Base-by-base conservation (phyloP, 371 early-diverging fungal species). In the Coemansia sp. region DNA sequence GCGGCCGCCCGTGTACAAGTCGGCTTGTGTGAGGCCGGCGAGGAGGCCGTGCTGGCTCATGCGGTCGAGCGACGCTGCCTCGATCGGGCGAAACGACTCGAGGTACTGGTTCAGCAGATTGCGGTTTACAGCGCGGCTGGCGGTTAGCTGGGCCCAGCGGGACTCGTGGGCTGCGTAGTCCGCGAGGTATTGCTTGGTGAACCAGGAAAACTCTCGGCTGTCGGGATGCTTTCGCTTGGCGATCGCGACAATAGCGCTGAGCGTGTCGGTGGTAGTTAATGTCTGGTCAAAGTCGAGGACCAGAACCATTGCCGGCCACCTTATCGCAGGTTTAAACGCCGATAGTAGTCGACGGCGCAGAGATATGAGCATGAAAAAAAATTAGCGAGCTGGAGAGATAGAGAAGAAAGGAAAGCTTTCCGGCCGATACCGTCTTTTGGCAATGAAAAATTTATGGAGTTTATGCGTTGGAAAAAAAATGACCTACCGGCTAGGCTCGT, bases 281-380 rank as follows among this genome's bases (percentile, higher is more conserved):
- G 73, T 68, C 39, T 57, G 32, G 61, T 68, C 73, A 45, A 68
- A 67, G 30, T 68, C 68, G 8, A 68, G 13, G 0, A 61, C 64
- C 9, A 67, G 45, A 0, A 63, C 50, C 8, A 54, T 35, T 10
- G 36, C 10, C 4, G 36, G 42, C 38, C 47, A 40, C 26, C n/a
- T 20, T 9, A 32, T 6, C 11, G 36, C 40, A 9, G 34, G 41
- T 13, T 31, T 47, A 2, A 47, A 20, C 9, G 47, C 47, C 20
- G 47, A 47, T 20, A 47, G n/a, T 26, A 26, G 26, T 26, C 26
- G 26, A 26, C 26, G 26, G 26, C 26, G 26, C 26, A 26, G 26
- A 26, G 26, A 26, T 26, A 26, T 26, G 26, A 26, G 26, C 26
- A 26, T 26, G 26, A 1, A 26, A 26, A 1, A 26, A 26, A 1